phyloP scores from a whole-genome alignment of 176 grass and related monocot species.

The Eleusine indica region DNA sequence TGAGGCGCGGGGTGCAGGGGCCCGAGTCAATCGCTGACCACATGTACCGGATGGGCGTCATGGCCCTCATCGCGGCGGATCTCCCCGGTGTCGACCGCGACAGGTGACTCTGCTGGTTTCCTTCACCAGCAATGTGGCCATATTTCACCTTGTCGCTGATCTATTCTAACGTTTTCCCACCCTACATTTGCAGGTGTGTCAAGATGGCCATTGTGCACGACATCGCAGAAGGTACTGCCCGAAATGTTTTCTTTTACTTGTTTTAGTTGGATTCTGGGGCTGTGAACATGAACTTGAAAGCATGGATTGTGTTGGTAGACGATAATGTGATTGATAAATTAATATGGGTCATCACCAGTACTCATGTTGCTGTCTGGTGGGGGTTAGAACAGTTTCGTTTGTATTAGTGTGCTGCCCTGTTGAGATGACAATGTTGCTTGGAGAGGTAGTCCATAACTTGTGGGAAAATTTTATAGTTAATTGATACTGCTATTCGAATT shows the following conservation, averaged over 20 bases:
- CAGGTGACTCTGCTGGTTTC: slow-evolving; percentile 44
- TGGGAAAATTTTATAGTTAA: not conserved
- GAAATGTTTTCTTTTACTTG: not conserved
- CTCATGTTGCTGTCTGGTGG: not conserved
- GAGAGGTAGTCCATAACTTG: not conserved
- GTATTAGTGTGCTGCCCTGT: not conserved
- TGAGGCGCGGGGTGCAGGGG: slow-evolving; percentile 70
- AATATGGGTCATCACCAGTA: not conserved
- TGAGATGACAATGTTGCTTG: not conserved
- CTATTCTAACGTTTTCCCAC: not conserved
- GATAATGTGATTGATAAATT: not conserved
- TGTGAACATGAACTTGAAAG: not conserved
- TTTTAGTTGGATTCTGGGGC: not conserved
- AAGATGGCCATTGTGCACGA: slow-evolving; percentile 99
- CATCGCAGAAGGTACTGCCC: slow-evolving; percentile 78
- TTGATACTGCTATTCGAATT: not conserved
- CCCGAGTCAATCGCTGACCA: slow-evolving; percentile 95
- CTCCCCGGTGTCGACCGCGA: slow-evolving; percentile 85
- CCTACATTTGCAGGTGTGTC: slow-evolving; percentile 56
- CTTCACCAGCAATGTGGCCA: not conserved
- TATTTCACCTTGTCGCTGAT: not conserved
- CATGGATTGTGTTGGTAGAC: not conserved
- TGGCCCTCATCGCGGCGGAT: slow-evolving; percentile 91
- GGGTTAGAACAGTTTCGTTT: no score
- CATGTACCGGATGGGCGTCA: slow-evolving; percentile 98